Evolutionary conservation across 768 basidiomycete species (phyloP).

Genomic region (Pulveroboletus sp.): DNA sequence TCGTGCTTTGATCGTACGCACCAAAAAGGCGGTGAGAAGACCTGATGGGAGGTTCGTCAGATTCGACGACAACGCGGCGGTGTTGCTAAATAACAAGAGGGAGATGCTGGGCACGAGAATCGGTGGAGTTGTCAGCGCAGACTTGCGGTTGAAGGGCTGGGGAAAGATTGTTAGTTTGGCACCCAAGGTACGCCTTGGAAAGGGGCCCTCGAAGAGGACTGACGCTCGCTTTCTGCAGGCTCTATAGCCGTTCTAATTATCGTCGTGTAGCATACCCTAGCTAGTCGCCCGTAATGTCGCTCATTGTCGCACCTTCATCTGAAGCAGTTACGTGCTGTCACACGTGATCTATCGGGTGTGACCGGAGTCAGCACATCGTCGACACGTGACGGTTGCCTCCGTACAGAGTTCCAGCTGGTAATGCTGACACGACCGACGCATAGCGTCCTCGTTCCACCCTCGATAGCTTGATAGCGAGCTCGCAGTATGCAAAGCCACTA

Average conservation of each 20-base stretch:
- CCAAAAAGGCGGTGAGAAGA: slow-evolving; percentile 77
- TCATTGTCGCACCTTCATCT: too few species aligned
- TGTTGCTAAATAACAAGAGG: slow-evolving; percentile 90
- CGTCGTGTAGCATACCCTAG: slow-evolving; percentile 11
- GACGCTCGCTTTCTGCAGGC: slow-evolving; percentile 8
- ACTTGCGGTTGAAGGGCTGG: slow-evolving; percentile 89
- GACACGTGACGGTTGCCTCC: too few species aligned
- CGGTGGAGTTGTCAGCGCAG: slow-evolving; percentile 88
- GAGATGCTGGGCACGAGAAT: slow-evolving; percentile 96
- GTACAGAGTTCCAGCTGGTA: too few species aligned
- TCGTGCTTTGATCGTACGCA: slow-evolving; percentile 93
- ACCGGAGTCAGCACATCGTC: too few species aligned
- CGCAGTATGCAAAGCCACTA: too few species aligned
- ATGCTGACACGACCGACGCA: too few species aligned
- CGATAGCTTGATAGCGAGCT: too few species aligned
- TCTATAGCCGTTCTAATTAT: slow-evolving; percentile 8
- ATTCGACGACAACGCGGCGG: slow-evolving; percentile 96
- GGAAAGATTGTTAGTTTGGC: slow-evolving; percentile 89
- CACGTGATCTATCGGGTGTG: too few species aligned
- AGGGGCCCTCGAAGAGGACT: not conserved
- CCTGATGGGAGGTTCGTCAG: slow-evolving; percentile 84
- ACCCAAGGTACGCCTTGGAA: slow-evolving; percentile 58
- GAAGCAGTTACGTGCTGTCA: too few species aligned
- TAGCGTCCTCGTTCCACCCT: too few species aligned
- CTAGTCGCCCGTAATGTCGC: not conserved